phyloP scores from a whole-genome alignment of 768 basidiomycete genomes.

The Hypholoma fasciculare region DNA sequence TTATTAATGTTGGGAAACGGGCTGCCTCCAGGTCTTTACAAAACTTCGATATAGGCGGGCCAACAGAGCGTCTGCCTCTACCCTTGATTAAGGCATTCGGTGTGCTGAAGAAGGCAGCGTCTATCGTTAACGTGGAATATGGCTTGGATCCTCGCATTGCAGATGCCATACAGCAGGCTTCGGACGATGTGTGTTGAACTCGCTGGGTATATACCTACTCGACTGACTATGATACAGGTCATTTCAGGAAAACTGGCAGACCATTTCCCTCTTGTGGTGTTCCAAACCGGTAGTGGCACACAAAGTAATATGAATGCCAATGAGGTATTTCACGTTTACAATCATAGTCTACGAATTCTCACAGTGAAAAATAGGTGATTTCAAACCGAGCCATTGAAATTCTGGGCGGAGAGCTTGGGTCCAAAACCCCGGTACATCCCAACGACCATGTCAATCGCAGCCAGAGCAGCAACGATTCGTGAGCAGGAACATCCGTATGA shows the following conservation, averaged over 20 bases:
- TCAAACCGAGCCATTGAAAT: conserved; percentile 98
- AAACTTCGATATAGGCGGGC: conserved; percentile 98
- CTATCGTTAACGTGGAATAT: conserved; percentile 85
- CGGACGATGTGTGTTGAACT: conserved; percentile 75
- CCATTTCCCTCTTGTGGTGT: conserved; percentile 97
- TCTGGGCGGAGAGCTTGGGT: conserved; percentile 92
- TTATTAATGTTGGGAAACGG: background rate
- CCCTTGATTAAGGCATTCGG: conserved; percentile 99
- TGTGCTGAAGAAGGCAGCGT: conserved; percentile 95
- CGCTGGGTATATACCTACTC: background rate
- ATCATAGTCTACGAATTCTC: background rate
- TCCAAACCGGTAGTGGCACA: conserved; percentile 98
- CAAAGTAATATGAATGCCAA: conserved; percentile 99
- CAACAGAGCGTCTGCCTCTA: conserved; percentile 87
- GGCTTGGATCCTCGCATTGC: conserved; percentile 89
- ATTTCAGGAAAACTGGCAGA: conserved; percentile 93
- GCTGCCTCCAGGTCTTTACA: conserved; percentile 68
- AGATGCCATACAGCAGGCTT: conserved; percentile 86
- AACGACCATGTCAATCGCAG: conserved; percentile 99
- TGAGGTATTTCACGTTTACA: conserved; percentile 53
- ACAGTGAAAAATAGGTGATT: conserved; percentile 64
- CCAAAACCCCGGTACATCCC: conserved; percentile 96
- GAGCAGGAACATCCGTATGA: conserved; percentile 27
- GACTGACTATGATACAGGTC: conserved; percentile 57
- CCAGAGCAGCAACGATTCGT: conserved; percentile 99